Conservation (phyloP, 1,284 basidiomycete species). For the Sporisorium scitamineum region DNA sequence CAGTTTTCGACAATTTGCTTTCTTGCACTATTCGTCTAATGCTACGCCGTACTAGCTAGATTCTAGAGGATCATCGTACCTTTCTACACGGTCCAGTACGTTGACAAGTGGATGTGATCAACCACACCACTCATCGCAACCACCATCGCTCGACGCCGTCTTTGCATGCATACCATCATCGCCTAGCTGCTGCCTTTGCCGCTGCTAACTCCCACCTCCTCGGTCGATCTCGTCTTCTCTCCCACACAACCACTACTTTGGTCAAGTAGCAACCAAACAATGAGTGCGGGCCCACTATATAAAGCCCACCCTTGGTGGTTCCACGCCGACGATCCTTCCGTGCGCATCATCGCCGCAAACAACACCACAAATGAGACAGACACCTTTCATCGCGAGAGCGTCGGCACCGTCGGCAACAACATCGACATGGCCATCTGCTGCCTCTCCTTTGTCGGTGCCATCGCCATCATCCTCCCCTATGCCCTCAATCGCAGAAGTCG, state of each 20-base stretch:
- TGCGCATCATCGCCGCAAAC: constrained; percentile 15
- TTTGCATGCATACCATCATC: neutral
- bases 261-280: neutral
- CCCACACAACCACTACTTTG: neutral
- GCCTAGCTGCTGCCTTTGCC: neutral
- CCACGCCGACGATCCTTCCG: constrained; percentile 29
- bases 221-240: neutral
- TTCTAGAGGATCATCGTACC: neutral
- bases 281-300: constrained; percentile 11
- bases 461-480: constrained; percentile 63
- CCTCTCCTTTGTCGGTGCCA: constrained; percentile 48
- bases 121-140: too few relatives aligned
- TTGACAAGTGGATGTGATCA: too few relatives aligned
- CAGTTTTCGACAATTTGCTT: too few relatives aligned
- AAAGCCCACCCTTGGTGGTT: constrained; percentile 3
- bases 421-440: constrained; percentile 61
- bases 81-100: neutral
- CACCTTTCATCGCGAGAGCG: constrained; percentile 43
- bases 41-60: neutral
- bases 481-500: constrained; percentile 41
- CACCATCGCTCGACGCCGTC: neutral
- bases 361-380: constrained; percentile 30
- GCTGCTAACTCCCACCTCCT: neutral
- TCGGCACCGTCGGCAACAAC: constrained; percentile 50
- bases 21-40: neutral